A percentile compares a stretch with the other conserved stretches of the same genome.
phyloP scores from a whole-genome alignment of 768 basidiomycete species.

The Mycena alexandri region DNA sequence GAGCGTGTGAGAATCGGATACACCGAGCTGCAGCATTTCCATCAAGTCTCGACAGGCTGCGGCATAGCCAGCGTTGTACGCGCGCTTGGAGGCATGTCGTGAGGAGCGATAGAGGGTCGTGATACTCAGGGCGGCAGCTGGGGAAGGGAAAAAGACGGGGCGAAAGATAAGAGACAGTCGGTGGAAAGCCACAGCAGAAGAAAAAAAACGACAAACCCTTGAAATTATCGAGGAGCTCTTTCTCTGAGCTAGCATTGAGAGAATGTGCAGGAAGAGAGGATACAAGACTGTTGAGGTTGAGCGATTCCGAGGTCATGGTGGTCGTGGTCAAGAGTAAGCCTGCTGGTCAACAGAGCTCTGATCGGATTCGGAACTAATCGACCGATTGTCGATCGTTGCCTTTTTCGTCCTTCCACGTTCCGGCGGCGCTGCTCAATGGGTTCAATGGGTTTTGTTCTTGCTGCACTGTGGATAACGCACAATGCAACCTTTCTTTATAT shows the following conservation, averaged over 20 bases:
- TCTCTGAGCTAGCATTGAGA: constrained; percentile 76
- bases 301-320: constrained; percentile 75
- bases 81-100: constrained; percentile 78
- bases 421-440: not conserved
- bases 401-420: constrained; percentile 12
- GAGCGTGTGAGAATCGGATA: constrained; percentile 58
- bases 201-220: constrained; percentile 62
- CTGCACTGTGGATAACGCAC: not conserved
- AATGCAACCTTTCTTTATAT: too few species aligned
- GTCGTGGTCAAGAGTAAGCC: constrained; percentile 59
- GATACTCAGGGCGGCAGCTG: constrained; percentile 87
- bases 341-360: constrained; percentile 45
- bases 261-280: constrained; percentile 79
- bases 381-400: constrained; percentile 7
- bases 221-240: constrained; percentile 85
- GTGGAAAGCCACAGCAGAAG: constrained; percentile 2
- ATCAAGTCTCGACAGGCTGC: constrained; percentile 85
- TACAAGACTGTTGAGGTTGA: constrained; percentile 84
- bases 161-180: constrained; percentile 40
- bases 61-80: constrained; percentile 86
- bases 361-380: constrained; percentile 11
- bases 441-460: not conserved
- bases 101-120: constrained; percentile 89
- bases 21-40: constrained; percentile 86
- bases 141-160: constrained; percentile 24